These are phyloP conservation scores for Ciborinia camelliae DNA, from an alignment of 2,329 filamentous ascomycete genomes.

Conservation along the genomic window DNA sequence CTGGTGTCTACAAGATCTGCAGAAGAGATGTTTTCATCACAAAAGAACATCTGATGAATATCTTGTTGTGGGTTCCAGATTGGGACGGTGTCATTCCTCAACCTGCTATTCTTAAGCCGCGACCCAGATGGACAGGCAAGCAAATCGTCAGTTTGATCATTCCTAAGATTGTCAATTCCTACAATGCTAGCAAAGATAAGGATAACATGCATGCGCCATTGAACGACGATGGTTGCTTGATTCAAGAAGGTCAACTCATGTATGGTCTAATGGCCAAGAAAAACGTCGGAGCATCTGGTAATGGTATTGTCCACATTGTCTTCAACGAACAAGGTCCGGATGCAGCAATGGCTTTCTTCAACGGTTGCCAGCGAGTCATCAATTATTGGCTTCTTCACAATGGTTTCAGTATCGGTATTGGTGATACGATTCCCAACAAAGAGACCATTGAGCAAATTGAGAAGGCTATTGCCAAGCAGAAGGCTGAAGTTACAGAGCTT, in stretches of 20 bases:
- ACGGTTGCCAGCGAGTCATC: conserved; percentile 88
- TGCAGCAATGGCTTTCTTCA: conserved; percentile 90
- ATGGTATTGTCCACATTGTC: conserved; percentile 91
- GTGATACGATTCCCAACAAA: conserved; percentile 92
- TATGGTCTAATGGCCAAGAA: conserved; percentile 93
- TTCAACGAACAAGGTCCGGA: conserved; percentile 91
- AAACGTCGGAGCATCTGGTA: conserved; percentile 82
- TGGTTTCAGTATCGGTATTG: conserved; percentile 96
- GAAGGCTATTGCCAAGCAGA: conserved; percentile 74
- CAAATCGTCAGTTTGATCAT: conserved; percentile 94
- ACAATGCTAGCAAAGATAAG: conserved; percentile 59
- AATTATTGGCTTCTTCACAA: conserved; percentile 97
- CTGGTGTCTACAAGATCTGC: conserved; percentile 95
- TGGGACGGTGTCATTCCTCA: conserved; percentile 95
- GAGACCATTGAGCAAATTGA: conserved; percentile 82
- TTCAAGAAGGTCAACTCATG: conserved; percentile 84
- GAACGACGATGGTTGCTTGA: conserved; percentile 74
- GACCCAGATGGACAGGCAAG: conserved; percentile 95
- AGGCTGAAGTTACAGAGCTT: conserved; percentile 72
- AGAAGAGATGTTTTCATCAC: conserved; percentile 87
- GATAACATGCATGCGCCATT: conserved; percentile 52
- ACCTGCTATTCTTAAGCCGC: conserved; percentile 90
- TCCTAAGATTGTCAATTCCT: conserved; percentile 78
- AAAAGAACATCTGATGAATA: conserved; percentile 91
- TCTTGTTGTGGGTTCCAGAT: conserved; percentile 94